These are phyloP conservation scores for Cucumis cinereus DNA, from an alignment of 306 rosid species.

Conservation along the genomic window DNA sequence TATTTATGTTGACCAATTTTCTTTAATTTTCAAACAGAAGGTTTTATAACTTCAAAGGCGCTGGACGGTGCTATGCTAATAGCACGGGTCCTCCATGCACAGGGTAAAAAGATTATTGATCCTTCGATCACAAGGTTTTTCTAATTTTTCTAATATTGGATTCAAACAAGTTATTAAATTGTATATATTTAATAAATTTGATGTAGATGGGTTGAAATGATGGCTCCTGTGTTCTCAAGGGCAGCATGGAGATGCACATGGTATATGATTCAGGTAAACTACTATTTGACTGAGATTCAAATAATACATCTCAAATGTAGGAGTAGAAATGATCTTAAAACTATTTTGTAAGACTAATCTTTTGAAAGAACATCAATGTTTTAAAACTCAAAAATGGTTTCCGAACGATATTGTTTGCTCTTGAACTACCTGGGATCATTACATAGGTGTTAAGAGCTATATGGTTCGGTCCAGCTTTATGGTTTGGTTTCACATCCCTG, in stretches of 20 bases:
- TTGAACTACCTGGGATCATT: not conserved
- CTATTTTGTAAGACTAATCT: not conserved
- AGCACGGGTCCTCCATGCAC: conserved; percentile 77
- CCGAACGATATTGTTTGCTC: not conserved
- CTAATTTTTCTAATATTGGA: not conserved
- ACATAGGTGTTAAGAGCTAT: not conserved
- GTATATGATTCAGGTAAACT: conserved; percentile 79
- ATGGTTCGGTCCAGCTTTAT: not conserved
- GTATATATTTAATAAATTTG: not conserved
- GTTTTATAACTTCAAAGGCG: conserved; percentile 60
- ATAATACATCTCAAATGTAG: not conserved
- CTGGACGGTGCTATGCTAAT: conserved; percentile 51
- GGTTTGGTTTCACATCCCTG: not conserved
- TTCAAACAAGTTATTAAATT: not conserved
- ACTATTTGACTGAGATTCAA: not conserved
- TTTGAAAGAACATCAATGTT: not conserved
- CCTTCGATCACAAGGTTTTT: not conserved
- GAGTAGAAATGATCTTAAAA: not conserved
- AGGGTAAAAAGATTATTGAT: conserved; percentile 29
- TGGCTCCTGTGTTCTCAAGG: conserved; percentile 91
- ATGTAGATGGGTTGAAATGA: conserved; percentile 93
- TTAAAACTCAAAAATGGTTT: not conserved
- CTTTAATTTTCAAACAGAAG: conserved; percentile 34
- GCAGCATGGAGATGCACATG: conserved; percentile 77
- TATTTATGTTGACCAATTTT: not conserved